Evolutionary conservation across 305 asterid species (phyloP).

Genomic region (Stenogyne calaminthoides): DNA sequence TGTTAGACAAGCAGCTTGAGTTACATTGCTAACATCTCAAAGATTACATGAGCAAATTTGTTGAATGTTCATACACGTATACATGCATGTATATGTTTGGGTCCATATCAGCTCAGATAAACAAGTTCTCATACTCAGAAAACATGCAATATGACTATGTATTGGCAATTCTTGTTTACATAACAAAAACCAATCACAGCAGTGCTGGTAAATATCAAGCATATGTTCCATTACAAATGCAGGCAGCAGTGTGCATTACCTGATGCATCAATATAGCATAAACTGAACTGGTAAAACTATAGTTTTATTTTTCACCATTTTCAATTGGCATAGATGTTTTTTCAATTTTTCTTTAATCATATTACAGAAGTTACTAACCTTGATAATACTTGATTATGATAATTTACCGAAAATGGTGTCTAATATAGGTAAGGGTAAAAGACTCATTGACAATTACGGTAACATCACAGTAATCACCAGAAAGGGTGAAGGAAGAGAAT

Average conservation of each 20-base stretch:
- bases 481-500: not conserved
- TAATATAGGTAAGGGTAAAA: not conserved
- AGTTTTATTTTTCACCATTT: too few relatives aligned
- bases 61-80: not conserved
- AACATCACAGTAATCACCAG: not conserved
- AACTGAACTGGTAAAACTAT: too few relatives aligned
- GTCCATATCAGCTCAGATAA: too few relatives aligned
- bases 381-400: not conserved
- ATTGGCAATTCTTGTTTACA: too few relatives aligned
- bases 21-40: conserved; percentile 20
- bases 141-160: too few relatives aligned
- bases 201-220: too few relatives aligned
- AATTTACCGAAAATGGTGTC: not conserved
- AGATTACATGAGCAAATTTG: not conserved
- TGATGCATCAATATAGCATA: too few relatives aligned
- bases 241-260: too few relatives aligned
- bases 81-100: not conserved
- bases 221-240: too few relatives aligned
- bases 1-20: conserved; percentile 38
- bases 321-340: not conserved
- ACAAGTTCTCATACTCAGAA: not conserved
- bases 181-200: too few relatives aligned
- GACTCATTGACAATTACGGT: not conserved
- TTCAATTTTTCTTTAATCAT: not conserved
- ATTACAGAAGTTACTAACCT: too few relatives aligned